A percentile compares a stretch with the other conserved stretches of the same genome.
Conservation (phyloP, 352 stramenopile genomes). For the Elongisporangium undulatum region DNA sequence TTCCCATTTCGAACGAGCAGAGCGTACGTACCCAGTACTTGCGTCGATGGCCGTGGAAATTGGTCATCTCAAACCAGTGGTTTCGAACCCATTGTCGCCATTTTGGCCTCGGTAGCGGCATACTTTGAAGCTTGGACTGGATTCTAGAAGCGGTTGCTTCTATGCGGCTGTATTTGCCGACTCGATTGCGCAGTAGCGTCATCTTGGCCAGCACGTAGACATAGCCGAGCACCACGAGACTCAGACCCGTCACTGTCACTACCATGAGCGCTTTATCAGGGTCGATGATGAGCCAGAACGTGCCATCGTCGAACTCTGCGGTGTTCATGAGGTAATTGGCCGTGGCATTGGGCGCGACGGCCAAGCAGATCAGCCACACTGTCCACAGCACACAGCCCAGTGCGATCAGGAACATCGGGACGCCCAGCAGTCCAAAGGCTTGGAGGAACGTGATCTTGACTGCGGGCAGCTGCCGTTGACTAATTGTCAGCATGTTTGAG, state of each 20-base stretch:
- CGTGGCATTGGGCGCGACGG: slow-evolving; percentile 15
- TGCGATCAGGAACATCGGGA: slow-evolving; percentile 10
- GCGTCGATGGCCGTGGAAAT: slow-evolving; percentile 6
- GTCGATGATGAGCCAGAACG: slow-evolving; percentile 39
- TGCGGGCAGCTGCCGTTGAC: not conserved
- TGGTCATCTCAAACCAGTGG: slow-evolving; percentile 10
- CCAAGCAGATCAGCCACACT: slow-evolving; percentile 21
- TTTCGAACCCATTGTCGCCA: not conserved
- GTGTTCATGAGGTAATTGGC: slow-evolving; percentile 54
- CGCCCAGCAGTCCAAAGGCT: slow-evolving; percentile 15
- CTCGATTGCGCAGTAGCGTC: not conserved
- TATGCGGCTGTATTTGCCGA: slow-evolving; percentile 5
- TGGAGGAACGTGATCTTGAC: slow-evolving; percentile 11
- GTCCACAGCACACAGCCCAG: slow-evolving; percentile 24
- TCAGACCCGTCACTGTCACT: slow-evolving; percentile 10
- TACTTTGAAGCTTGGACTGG: not conserved
- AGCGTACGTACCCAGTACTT: slow-evolving; percentile 11
- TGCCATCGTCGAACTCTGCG: slow-evolving; percentile 29
- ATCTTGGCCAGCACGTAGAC: slow-evolving; percentile 22
- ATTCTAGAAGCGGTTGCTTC: not conserved
- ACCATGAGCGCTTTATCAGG: slow-evolving; percentile 5
- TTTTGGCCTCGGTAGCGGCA: not conserved
- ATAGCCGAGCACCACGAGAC: slow-evolving; percentile 13
- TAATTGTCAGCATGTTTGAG: not conserved
- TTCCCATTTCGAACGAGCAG: too few species aligned